phyloP scores from a whole-genome alignment of 441 rosid genomes.

The Euphorbia corollata region DNA sequence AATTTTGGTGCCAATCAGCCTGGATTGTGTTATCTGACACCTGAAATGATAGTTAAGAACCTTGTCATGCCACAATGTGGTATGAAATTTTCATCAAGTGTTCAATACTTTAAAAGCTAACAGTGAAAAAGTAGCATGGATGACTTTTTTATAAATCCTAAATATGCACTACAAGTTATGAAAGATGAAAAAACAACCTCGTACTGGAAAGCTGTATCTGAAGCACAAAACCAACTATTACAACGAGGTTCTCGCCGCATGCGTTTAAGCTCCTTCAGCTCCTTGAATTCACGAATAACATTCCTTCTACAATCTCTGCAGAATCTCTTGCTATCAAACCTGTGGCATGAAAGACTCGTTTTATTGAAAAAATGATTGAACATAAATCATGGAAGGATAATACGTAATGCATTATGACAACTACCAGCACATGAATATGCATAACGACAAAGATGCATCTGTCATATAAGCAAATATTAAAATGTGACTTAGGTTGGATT shows the following conservation, averaged over 20 bases:
- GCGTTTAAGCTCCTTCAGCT: constrained; percentile 87
- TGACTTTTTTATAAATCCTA: neutral
- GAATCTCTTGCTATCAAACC: constrained; percentile 97
- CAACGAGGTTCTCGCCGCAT: constrained; percentile 84
- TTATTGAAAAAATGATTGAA: constrained; percentile 6
- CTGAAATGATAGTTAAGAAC: constrained; percentile 33
- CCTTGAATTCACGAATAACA: constrained; percentile 93
- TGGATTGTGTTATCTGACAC: constrained; percentile 57
- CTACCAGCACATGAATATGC: neutral
- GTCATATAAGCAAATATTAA: neutral
- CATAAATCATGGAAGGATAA: constrained; percentile 6
- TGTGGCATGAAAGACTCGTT: constrained; percentile 31
- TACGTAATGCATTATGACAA: constrained; percentile 13
- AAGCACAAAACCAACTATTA: constrained; percentile 81
- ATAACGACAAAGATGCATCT: neutral
- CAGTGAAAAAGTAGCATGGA: neutral
- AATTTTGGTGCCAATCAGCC: constrained; percentile 78
- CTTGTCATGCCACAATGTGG: constrained; percentile 10
- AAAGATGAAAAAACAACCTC: constrained; percentile 53
- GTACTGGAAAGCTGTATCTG: constrained; percentile 74
- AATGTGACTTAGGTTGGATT: neutral
- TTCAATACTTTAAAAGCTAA: neutral
- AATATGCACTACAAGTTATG: neutral
- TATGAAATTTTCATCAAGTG: constrained; percentile 10
- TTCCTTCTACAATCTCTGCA: constrained; percentile 96